These are phyloP conservation scores for Aurinia saxatilis DNA, from an alignment of 345 rosid genomes.

Conservation along the genomic window DNA sequence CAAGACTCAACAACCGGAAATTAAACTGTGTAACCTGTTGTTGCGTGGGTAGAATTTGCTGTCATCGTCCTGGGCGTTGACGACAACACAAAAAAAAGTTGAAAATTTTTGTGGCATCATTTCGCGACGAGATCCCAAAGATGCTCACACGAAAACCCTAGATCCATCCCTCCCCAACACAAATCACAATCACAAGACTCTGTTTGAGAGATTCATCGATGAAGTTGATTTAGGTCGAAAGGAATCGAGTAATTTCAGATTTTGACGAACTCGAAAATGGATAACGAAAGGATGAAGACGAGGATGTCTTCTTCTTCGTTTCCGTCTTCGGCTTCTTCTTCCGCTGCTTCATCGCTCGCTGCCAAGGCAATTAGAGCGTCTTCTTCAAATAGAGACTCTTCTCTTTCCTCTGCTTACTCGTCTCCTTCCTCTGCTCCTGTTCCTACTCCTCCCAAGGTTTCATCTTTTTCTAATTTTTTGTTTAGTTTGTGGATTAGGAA, in stretches of 20 bases:
- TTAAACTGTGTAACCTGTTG: not conserved
- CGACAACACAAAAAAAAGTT: not conserved
- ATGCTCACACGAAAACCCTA: conserved; percentile 23
- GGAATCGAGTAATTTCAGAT: not conserved
- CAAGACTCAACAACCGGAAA: conserved; percentile 12
- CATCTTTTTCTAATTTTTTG: not conserved
- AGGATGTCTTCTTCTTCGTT: conserved; percentile 1
- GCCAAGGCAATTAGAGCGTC: conserved; percentile 89
- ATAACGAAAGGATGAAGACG: conserved; percentile 1
- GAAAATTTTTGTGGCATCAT: conserved; percentile 7
- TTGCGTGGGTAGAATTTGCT: not conserved
- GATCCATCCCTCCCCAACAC: not conserved
- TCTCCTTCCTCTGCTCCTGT: conserved; percentile 34
- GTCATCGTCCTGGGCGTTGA: conserved; percentile 21
- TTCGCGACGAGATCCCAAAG: conserved; percentile 13
- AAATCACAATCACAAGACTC: not conserved
- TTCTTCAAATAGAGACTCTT: conserved; percentile 63
- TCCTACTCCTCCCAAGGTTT: conserved; percentile 25
- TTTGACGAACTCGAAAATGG: conserved; percentile 8
- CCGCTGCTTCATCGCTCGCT: conserved; percentile 41
- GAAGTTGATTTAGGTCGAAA: not conserved
- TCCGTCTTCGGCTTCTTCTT: conserved; percentile 34
- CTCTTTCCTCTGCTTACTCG: conserved; percentile 62
- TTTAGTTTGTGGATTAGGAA: not conserved
- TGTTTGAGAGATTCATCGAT: not conserved